Percentiles rank a stretch among this genome's conserved stretches.
phyloP scores from a whole-genome alignment of 331 rosid species.

The Quercus tomentella region DNA sequence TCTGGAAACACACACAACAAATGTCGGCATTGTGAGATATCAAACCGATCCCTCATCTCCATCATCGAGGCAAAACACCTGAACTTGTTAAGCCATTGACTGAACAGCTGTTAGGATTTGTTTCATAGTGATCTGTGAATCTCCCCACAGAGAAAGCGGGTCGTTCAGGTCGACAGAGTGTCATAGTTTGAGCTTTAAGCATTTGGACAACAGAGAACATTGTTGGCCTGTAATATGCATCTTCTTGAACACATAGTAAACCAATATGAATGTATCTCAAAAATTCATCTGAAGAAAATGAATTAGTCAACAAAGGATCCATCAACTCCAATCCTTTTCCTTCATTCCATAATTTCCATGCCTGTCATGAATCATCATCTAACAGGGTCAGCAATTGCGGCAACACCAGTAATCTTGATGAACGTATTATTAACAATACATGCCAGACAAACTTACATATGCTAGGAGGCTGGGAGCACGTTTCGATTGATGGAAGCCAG shows the following conservation, averaged over 20 bases:
- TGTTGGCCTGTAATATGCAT: slow-evolving; percentile 38
- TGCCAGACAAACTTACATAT: slow-evolving; percentile 20
- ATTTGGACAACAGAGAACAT: slow-evolving; percentile 34
- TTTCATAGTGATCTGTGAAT: background rate
- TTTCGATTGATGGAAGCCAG: slow-evolving; percentile 24
- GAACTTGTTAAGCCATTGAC: slow-evolving; percentile 9
- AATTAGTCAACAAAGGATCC: slow-evolving; percentile 26
- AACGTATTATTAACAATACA: background rate
- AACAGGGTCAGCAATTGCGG: background rate
- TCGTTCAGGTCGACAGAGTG: slow-evolving; percentile 21
- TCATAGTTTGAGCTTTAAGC: slow-evolving; percentile 29
- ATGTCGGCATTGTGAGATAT: background rate
- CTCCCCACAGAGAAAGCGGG: slow-evolving; percentile 35
- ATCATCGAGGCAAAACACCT: background rate
- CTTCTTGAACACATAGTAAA: slow-evolving; percentile 35
- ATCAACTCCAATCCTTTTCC: slow-evolving; percentile 30
- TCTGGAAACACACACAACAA: background rate
- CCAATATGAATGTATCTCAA: slow-evolving; percentile 29
- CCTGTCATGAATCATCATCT: slow-evolving; percentile 1
- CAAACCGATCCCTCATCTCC: background rate
- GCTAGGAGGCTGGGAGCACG: slow-evolving; percentile 32
- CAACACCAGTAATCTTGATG: too few relatives aligned
- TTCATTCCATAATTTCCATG: slow-evolving; percentile 34
- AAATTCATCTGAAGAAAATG: slow-evolving; percentile 23
- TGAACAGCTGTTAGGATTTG: background rate